Conservation (phyloP, 768 basidiomycete species). For the Phanerochaete sordida region DNA sequence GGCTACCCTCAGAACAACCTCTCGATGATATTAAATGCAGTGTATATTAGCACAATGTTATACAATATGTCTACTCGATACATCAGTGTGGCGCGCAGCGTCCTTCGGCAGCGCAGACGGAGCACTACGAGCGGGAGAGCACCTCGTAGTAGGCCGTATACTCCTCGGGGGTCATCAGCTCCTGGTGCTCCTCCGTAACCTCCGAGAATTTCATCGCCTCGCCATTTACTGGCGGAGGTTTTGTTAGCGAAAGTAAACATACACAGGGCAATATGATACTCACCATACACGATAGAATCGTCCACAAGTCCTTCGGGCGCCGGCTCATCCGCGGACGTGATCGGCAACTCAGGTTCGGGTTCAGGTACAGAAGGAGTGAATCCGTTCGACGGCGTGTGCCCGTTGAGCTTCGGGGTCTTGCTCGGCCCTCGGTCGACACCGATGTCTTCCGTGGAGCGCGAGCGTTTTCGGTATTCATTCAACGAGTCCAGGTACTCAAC, state of each 20-base stretch:
- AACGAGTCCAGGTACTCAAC: constrained; percentile 65
- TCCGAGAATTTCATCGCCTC: constrained; percentile 67
- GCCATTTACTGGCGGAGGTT: constrained; percentile 69
- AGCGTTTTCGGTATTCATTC: constrained; percentile 73
- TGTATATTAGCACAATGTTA: constrained; percentile 7
- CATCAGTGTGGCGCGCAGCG: neutral
- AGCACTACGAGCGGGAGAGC: constrained; percentile 13
- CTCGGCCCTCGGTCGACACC: constrained; percentile 16
- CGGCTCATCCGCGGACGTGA: constrained; percentile 6
- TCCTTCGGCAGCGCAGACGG: neutral
- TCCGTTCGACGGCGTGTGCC: constrained; percentile 1
- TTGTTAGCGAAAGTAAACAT: neutral
- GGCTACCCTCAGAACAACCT: neutral
- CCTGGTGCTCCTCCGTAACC: constrained; percentile 91
- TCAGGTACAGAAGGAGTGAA: constrained; percentile 4
- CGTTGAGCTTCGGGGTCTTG: constrained; percentile 14
- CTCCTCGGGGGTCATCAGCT: constrained; percentile 90
- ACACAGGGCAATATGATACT: neutral
- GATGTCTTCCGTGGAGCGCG: constrained; percentile 53
- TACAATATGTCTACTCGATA: constrained; percentile 6
- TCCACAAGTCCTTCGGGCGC: constrained; percentile 30
- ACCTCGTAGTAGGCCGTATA: constrained; percentile 80
- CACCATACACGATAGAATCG: constrained; percentile 71
- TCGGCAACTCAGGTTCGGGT: constrained; percentile 16
- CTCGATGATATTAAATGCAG: neutral